Evolutionary conservation across 371 early-diverging fungal species (phyloP).

Genomic region (Phascolomyces articulosus): DNA sequence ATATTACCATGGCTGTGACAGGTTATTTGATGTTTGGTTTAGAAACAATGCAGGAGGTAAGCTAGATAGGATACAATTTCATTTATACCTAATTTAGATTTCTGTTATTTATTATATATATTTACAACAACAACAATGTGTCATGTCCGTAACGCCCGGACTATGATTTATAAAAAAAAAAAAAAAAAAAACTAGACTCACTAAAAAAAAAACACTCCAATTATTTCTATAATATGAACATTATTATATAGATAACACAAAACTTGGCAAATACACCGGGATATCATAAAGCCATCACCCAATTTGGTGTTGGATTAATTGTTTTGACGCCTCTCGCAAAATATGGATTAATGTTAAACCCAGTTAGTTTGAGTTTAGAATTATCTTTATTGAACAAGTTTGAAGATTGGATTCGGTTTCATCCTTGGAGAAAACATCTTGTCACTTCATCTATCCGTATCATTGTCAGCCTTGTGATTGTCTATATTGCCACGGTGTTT

Average conservation of each 20-base stretch:
- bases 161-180: no score
- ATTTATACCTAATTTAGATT: background rate
- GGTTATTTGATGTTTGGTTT: constrained; percentile 79
- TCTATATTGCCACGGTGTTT: constrained; percentile 50
- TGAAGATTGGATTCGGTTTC: constrained; percentile 24
- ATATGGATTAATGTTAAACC: constrained; percentile 56
- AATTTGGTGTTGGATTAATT: constrained; percentile 27
- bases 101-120: background rate
- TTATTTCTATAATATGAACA: background rate
- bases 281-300: constrained; percentile 26
- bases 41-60: constrained; percentile 54
- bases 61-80: background rate
- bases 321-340: constrained; percentile 32
- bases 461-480: constrained; percentile 22
- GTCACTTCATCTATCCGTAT: constrained; percentile 20
- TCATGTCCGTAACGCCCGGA: no score
- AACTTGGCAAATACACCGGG: constrained; percentile 52
- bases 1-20: constrained; percentile 50
- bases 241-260: constrained; percentile 55
- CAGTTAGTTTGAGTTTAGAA: constrained; percentile 59
- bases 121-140: no score
- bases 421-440: constrained; percentile 22
- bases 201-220: background rate
- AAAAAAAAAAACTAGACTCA: background rate
- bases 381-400: constrained; percentile 18